Base-by-base conservation (phyloP, 306 rosid genomes). In the Medicago arabica region DNA sequence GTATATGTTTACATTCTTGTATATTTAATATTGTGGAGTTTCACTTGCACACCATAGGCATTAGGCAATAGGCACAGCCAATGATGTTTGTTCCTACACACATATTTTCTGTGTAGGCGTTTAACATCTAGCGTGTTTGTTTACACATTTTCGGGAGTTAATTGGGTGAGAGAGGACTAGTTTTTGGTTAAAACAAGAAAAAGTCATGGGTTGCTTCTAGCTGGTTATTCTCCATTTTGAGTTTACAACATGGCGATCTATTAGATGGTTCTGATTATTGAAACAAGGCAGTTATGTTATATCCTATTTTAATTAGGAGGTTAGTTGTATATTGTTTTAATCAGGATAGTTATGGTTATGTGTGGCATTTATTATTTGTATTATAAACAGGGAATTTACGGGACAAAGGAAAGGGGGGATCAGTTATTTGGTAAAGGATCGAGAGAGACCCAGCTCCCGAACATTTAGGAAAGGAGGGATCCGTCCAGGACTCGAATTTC, bases 41-140 rank as follows among this genome's bases (percentile, higher is more conserved):
- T 62, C 74, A 55, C 60, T 55, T 64, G 38, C 64, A 16, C 67
- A 54, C 54, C 44, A 61, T 64, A 34, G 25, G 6, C 38, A 34
- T 31, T 31, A 31, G 36, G 6, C 36, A 31, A 1, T 31, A 31
- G 36, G 5, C 40, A 59, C 4, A 7, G 17, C 10, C 23, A 50
- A 23, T 75, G 31, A 34, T 54, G 2, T 61, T 13, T 59, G 36
- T 75, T 38, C 2, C n/a, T 64, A 21, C 39, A 13, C 57, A 23
- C 47, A 23, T 47, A 21, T 28, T 61, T 78, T 68, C 16, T 67
- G 16, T 31, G n/a, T 39, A 49, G 61, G 57, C 41, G 25, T 67
- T 28, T 54, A 39, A 50, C 34, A 38, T 25, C 25, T 36, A 6
- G 53, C 46, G 55, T 69, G 50, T 36, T 69, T 78, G 39, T 78